These are phyloP conservation scores for Pholiota adiposa DNA, from an alignment of 1,284 basidiomycete species.

Conservation along the genomic window DNA sequence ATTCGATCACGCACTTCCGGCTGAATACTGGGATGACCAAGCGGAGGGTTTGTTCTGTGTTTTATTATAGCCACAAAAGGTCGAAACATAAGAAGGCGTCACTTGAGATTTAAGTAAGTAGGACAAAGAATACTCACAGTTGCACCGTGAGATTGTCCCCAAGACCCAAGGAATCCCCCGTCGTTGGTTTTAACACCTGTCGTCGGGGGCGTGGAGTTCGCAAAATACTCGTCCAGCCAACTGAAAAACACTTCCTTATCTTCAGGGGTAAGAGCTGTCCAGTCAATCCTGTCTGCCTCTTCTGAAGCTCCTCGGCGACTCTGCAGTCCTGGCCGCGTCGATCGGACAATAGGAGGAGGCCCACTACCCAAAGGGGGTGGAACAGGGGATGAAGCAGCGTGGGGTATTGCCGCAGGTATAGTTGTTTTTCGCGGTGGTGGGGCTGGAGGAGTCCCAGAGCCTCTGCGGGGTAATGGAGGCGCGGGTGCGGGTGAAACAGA, in stretches of 20 bases:
- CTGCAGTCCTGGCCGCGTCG: conserved; percentile 28
- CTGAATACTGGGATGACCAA: conserved; percentile 19
- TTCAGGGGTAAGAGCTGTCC: conserved; percentile 63
- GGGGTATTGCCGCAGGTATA: conserved; percentile 1
- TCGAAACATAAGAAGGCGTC: too few species aligned
- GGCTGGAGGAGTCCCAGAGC: conserved; percentile 15
- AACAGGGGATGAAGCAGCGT: conserved; percentile 1
- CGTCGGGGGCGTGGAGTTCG: conserved; percentile 34
- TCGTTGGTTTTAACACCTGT: conserved; percentile 12
- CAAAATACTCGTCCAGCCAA: conserved; percentile 82
- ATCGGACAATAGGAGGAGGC: conserved; percentile 30
- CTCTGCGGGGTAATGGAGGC: conserved; percentile 13
- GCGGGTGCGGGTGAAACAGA: conserved; percentile 19
- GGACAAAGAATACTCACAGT: conserved; percentile 23
- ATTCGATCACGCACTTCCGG: conserved; percentile 26
- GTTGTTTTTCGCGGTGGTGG: conserved; percentile 18
- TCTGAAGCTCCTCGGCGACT: conserved; percentile 18
- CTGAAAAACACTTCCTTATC: conserved; percentile 76
- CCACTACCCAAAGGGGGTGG: conserved; percentile 20
- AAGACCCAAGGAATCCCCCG: conserved; percentile 1
- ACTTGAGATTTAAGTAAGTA: neutral
- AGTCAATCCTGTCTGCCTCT: conserved; percentile 51
- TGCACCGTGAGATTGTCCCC: conserved; percentile 17
- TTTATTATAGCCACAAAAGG: too few species aligned
- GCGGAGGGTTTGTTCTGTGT: conserved; percentile 26